phyloP scores from a whole-genome alignment of 1,284 basidiomycete genomes.

The Leucoagaricus sp. region DNA sequence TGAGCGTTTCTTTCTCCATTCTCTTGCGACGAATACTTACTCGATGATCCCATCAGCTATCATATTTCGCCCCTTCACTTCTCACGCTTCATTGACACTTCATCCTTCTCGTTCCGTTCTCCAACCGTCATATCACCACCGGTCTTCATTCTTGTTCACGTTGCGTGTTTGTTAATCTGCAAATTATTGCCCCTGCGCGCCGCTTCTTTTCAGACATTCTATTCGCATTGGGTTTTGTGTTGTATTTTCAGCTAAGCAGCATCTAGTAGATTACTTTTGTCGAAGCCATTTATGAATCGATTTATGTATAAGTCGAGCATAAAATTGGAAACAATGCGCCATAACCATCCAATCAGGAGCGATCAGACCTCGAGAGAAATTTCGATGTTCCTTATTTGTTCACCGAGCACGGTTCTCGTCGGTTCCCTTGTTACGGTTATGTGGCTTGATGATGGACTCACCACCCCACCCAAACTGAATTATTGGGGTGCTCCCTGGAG shows the following conservation, averaged over 20 bases:
- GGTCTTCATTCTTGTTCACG: background rate
- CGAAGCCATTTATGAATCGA: background rate
- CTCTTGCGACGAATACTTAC: background rate
- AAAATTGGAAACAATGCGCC: background rate
- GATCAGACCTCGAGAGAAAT: no score
- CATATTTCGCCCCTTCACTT: background rate
- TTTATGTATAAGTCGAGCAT: background rate
- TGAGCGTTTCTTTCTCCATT: background rate
- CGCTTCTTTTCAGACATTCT: background rate
- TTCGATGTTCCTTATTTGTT: background rate
- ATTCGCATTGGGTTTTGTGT: slow-evolving; percentile 2
- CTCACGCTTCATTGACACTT: background rate
- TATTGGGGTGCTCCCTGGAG: background rate
- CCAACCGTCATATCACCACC: slow-evolving; percentile 4
- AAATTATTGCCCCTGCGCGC: background rate
- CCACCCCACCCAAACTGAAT: no score
- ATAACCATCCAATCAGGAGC: background rate
- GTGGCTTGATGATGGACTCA: background rate
- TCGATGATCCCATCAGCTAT: slow-evolving; percentile 1
- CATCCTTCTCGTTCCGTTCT: background rate
- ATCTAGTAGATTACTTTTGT: background rate
- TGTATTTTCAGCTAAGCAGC: background rate
- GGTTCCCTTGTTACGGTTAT: background rate
- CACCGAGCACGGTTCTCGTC: background rate
- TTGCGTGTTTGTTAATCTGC: background rate